Evolutionary conservation across 176 grass and related monocot genomes (phyloP).

Genomic region (Ampelocalamus luodianensis): DNA sequence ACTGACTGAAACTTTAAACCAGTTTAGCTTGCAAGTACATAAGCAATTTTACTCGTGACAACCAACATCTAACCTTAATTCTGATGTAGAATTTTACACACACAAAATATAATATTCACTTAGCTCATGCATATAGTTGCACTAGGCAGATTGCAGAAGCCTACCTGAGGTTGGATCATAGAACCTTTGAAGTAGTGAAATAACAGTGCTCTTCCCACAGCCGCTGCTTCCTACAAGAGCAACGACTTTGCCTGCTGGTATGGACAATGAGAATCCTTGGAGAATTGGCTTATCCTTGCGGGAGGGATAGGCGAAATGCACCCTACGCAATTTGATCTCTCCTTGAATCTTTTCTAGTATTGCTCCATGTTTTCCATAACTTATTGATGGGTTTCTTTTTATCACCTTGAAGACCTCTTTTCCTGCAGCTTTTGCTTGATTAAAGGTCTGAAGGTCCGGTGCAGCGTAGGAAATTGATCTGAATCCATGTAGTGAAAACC

Average conservation of each 20-base stretch:
- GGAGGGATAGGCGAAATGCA: constrained; percentile 58
- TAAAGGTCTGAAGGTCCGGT: constrained; percentile 63
- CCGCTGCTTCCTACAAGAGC: constrained; percentile 56
- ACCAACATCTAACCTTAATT: not conserved
- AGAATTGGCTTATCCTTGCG: constrained; percentile 52
- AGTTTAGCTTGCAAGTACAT: constrained; percentile 21
- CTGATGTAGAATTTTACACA: not conserved
- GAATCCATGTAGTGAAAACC: constrained; percentile 31
- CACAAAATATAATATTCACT: not conserved
- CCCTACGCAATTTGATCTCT: constrained; percentile 39
- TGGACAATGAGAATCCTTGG: constrained; percentile 50
- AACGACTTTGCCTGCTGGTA: constrained; percentile 50
- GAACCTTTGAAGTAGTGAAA: constrained; percentile 61
- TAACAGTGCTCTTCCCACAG: constrained; percentile 61
- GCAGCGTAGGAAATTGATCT: constrained; percentile 72
- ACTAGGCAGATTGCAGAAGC: constrained; percentile 10
- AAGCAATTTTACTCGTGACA: not conserved
- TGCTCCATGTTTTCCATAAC: constrained; percentile 41
- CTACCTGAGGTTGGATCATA: constrained; percentile 56
- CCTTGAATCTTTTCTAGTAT: constrained; percentile 42
- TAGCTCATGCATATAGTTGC: constrained; percentile 19
- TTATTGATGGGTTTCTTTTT: constrained; percentile 48
- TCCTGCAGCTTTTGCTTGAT: constrained; percentile 57
- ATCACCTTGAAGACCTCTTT: constrained; percentile 56
- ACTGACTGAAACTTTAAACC: constrained; percentile 10